Evolutionary conservation across 352 stramenopile genomes (phyloP), one percentile per base, ranked within the genome.

Genomic region (Globisporangium camurandrum): DNA sequence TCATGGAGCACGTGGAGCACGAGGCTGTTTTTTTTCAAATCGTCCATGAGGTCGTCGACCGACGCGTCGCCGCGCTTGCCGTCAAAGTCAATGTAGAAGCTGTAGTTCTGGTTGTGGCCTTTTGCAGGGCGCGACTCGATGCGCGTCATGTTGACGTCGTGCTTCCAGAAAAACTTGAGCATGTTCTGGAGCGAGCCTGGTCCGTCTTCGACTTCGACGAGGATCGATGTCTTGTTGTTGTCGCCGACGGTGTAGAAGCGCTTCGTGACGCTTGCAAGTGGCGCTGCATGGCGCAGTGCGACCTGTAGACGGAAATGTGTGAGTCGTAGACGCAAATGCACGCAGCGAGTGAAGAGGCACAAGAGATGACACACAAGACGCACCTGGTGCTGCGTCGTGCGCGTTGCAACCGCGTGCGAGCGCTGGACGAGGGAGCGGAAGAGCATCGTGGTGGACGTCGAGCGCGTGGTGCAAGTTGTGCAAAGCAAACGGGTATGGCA

Each of bases 121-220:
- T 88, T 96, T 37, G 83, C 69, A 11, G 95, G 95, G 28, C 93
- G 88, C 27, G 85, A 97, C 77, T 98, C 95, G 59, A 98, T 98
- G 47, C 92, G 83, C 34, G 88, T 97, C 70, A 98, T 93, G 71
- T 98, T 98, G 27, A 98, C 75, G 56, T 98, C 88, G 67, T 98
- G 93, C 62, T 98, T 98, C 89, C 90, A 98, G 74, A 98, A 98
- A 54, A 96, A 97, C 66, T 85, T 87, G 54, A 98, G 72, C 56
- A 97, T 96, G 40, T 98, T 86, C 59, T 97, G 86, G 40, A 98
- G 70, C 19, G 93, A 86, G 17, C 95, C 95, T 22, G 76, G 71
- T 3, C 71, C 66, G 47, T 91, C 80, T 50, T 83, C 67, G 19
- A 87, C 75, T 45, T 91, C 70, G n/a, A 91, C 60, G 49, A 88